Base-by-base conservation (phyloP, 1,139 yeast species). In the Sugiyamaella sp. region DNA sequence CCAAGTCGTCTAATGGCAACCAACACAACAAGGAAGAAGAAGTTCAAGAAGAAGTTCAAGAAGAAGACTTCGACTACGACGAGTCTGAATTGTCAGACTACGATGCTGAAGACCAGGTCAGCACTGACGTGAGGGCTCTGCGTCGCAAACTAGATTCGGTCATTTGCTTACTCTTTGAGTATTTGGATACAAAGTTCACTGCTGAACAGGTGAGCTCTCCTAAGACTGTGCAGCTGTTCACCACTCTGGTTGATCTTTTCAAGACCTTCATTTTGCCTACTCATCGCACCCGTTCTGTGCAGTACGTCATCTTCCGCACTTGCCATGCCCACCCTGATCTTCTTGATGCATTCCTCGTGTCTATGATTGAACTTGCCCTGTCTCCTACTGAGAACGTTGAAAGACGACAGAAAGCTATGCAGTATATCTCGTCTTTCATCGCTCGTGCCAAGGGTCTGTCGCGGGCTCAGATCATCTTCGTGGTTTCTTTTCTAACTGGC, bases 241-340 rank as follows among this genome's bases (percentile, higher is more conserved):
- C 86, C 62, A 85, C 89, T 5, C 75, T 93, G 51, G 80, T 86
- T 1, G 81, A 93, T 1, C 74, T 88, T 35, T 93, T 93, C 76
- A 85, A 84, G 65, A 79, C 89, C 2, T 95, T 88, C 63, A 80
- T 93, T 44, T 74, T 93, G 55, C 96, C 97, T 14, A 93, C 99
- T 1, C 96, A 91, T 71, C 87, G 89, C 68, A 91, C 98, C 9
- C 84, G 89, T 64, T 86, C 91, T 52, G 85, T 89, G 29, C 99
- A 93, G 70, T 93, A 87, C 67, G 74, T 91, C 39, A 71, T 91
- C 66, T 93, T 93, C 70, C 85, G 85, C 63, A 78, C 87, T 16
- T 83, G 96, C 12, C 98, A 91, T 69, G 82, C 83, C 57, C 89
- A 88, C 64, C 83, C 86, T 1, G 95, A 87, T 65, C 76, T 91